These are phyloP conservation scores for Alternaria angustiovoidea DNA, from an alignment of 2,329 filamentous ascomycete species.

Conservation along the genomic window DNA sequence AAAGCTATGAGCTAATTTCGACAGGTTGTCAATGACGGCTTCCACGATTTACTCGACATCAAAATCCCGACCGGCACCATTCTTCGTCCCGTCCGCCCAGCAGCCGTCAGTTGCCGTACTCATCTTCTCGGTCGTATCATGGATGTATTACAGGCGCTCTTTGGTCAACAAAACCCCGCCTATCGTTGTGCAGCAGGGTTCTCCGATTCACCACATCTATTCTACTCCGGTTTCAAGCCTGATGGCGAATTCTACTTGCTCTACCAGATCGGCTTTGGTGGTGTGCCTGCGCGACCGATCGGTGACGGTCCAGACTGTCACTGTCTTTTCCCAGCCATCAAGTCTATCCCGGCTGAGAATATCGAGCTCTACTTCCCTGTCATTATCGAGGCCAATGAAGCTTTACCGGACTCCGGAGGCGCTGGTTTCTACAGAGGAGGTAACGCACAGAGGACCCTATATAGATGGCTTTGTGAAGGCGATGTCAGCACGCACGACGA, in stretches of 20 bases:
- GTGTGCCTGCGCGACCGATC: conserved; percentile 57
- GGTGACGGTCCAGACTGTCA: conserved; percentile 61
- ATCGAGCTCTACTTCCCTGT: conserved; percentile 60
- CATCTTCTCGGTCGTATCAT: conserved; percentile 59
- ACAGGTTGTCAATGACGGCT: conserved; percentile 59
- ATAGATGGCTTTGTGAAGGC: conserved; percentile 57
- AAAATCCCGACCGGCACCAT: conserved; percentile 57
- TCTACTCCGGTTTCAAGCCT: conserved; percentile 60
- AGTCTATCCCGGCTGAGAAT: conserved; percentile 59
- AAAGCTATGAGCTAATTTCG: background rate
- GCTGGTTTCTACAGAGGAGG: conserved; percentile 59
- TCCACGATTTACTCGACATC: conserved; percentile 60
- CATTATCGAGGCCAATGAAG: conserved; percentile 59
- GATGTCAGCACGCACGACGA: conserved; percentile 61
- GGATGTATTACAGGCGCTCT: conserved; percentile 61
- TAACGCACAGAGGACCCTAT: conserved; percentile 59
- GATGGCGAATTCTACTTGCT: conserved; percentile 60
- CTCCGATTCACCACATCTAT: conserved; percentile 61
- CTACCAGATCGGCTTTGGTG: conserved; percentile 61
- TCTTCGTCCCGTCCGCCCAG: conserved; percentile 57
- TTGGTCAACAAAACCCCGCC: conserved; percentile 57
- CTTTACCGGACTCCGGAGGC: conserved; percentile 58
- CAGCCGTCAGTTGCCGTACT: conserved; percentile 58
- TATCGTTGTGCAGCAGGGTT: conserved; percentile 61
- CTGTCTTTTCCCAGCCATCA: conserved; percentile 61